A percentile compares a stretch with the other conserved stretches of the same genome.
These are phyloP conservation scores for Phytopythium mirpurense DNA, from an alignment of 352 stramenopile species.

Conservation along the genomic window DNA sequence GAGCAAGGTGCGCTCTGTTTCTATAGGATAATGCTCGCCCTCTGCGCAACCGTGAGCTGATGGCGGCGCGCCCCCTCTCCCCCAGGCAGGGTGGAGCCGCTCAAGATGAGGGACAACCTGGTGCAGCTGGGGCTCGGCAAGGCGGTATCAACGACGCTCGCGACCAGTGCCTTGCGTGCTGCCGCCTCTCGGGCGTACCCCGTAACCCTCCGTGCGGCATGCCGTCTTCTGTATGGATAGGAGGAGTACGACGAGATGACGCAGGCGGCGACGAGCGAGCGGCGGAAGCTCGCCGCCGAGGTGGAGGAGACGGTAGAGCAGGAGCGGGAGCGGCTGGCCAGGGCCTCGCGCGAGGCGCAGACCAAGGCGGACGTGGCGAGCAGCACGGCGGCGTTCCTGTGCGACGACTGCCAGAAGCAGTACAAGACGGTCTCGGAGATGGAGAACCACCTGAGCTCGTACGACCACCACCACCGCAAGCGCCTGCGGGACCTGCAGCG, in stretches of 20 bases:
- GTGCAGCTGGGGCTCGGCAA: conserved; percentile 58
- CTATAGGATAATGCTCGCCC: too few relatives aligned
- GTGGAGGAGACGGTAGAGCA: conserved; percentile 41
- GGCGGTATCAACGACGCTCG: conserved; percentile 11
- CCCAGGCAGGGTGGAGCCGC: conserved; percentile 47
- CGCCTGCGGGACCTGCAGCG: conserved; percentile 29
- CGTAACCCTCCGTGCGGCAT: too few relatives aligned
- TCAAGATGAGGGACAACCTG: conserved; percentile 61
- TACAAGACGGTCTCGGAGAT: conserved; percentile 69
- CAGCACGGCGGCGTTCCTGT: conserved; percentile 53
- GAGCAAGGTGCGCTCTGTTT: conserved; percentile 41
- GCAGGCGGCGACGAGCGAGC: conserved; percentile 41
- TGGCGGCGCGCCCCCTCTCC: too few relatives aligned
- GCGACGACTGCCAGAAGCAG: conserved; percentile 54
- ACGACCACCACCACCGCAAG: conserved; percentile 72
- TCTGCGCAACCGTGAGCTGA: too few relatives aligned
- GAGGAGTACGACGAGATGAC: conserved; percentile 57
- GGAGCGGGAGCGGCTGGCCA: conserved; percentile 19
- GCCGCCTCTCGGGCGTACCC: too few relatives aligned
- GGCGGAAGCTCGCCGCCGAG: conserved; percentile 42
- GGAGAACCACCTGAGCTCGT: conserved; percentile 68
- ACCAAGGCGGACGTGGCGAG: conserved; percentile 26
- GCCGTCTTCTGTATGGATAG: conserved; percentile 6
- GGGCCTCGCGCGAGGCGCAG: conserved; percentile 19
- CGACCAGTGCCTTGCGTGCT: background rate